Evolutionary conservation across 1,284 basidiomycete genomes (phyloP), one percentile per base, ranked within the genome.

Genomic region (Cryptococcus floricola): DNA sequence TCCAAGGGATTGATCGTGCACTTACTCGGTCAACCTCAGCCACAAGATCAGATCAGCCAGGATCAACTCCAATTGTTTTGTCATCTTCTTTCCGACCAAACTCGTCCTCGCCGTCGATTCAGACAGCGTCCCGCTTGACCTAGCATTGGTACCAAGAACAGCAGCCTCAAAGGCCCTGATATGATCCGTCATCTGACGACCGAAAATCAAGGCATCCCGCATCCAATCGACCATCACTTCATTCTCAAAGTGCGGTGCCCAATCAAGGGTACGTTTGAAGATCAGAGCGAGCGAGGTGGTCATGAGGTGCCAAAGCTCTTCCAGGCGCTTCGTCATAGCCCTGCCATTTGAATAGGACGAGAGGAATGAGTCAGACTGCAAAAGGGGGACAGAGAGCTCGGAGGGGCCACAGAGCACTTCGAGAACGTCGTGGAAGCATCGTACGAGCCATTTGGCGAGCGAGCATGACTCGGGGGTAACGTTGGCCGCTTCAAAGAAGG

Each of bases 201-300:
- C 90, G 69, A 95, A 92, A 55, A 96, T 92, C 52, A 97, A 80
- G 1, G 92, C 93, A 71, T 97, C 94, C 59, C 92, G 85, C 94
- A 98, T 96, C 93, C 93, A 98, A 48, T 87, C 83, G 25, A 88
- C 83, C 92, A 98, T 95, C 52, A 86, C 85, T 31, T 85, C 82
- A 66, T 84, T 85, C 57, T 88, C 86, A 70, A 89, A 90, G 68
- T 82, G 87, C 10, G 79, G 76, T 0, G 94, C 84, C 93, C 93
- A 98, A 19, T 79, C 71, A 0, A 87, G 86, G 3, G 91, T 93
- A 52, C 84, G 82, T 65, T 83, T 84, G 78, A 95, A 95, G 61
- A 97, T 91, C 52, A 87, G 81, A 0, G 87, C 83, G 47, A 94
- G 82, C 5, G 88, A 84, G 52, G 82, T 81, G 10, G 87, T 87